Evolutionary conservation across 164 flowering plant species (phyloP).

Genomic region (Magnolia changhungtana): DNA sequence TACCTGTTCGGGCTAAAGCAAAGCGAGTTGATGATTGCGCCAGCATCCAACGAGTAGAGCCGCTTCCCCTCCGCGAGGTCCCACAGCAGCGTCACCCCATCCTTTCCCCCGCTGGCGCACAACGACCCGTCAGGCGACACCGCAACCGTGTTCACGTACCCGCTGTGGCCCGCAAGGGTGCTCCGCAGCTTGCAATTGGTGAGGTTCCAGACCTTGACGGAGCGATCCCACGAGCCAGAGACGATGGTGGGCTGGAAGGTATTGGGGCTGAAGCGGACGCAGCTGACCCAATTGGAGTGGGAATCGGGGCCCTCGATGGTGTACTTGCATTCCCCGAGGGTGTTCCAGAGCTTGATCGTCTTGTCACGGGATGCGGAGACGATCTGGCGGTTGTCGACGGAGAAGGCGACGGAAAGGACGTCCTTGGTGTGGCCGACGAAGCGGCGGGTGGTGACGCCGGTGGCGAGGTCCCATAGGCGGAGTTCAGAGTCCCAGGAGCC

Average conservation of each 20-base stretch:
- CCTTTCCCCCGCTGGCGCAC: slow-evolving; percentile 89
- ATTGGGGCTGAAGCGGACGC: slow-evolving; percentile 75
- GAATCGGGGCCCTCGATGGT: slow-evolving; percentile 65
- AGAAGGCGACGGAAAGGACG: slow-evolving; percentile 33
- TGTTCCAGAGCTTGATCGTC: slow-evolving; percentile 84
- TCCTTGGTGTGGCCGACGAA: slow-evolving; percentile 84
- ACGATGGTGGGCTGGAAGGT: slow-evolving; percentile 65
- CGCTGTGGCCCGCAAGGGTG: slow-evolving; percentile 61
- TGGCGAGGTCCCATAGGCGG: slow-evolving; percentile 77
- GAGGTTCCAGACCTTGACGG: slow-evolving; percentile 84
- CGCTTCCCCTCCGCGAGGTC: slow-evolving; percentile 85
- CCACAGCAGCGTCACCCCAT: slow-evolving; percentile 78
- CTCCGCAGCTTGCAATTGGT: slow-evolving; percentile 65
- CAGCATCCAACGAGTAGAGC: slow-evolving; percentile 72
- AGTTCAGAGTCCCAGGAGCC: slow-evolving; percentile 91
- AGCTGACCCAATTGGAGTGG: slow-evolving; percentile 76
- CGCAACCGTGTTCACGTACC: slow-evolving; percentile 75
- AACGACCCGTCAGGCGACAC: slow-evolving; percentile 83
- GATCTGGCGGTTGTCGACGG: slow-evolving; percentile 44
- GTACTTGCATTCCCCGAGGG: slow-evolving; percentile 87
- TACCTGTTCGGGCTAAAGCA: slow-evolving; percentile 93
- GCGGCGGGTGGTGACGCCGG: slow-evolving; percentile 68
- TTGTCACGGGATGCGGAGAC: slow-evolving; percentile 83
- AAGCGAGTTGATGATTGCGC: slow-evolving; percentile 60
- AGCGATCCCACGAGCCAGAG: slow-evolving; percentile 71